These are phyloP conservation scores for Leccinum longicurvipes DNA, from an alignment of 768 basidiomycete species.

Conservation along the genomic window DNA sequence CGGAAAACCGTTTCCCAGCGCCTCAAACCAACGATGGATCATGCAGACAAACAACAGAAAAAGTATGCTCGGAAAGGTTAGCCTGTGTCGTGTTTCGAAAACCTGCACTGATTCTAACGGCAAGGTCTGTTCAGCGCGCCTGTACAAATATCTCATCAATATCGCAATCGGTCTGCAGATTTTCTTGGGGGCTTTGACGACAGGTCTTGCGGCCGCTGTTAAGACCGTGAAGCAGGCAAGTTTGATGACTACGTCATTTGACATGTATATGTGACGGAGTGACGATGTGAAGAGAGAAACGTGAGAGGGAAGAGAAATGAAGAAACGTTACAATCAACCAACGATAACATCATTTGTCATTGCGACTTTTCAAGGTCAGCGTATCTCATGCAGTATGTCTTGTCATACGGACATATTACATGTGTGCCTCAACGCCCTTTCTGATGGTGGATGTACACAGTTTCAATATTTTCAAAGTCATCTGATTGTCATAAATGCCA, in stretches of 20 bases:
- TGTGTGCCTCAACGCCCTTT: too few species aligned
- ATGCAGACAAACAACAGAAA: conserved; percentile 43
- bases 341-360: too few species aligned
- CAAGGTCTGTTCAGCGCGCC: not conserved
- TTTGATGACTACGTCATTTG: not conserved
- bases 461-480: too few species aligned
- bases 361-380: too few species aligned
- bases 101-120: conserved; percentile 10
- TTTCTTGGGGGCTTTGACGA: conserved; percentile 62
- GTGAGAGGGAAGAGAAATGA: too few species aligned
- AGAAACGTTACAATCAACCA: too few species aligned
- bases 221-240: conserved; percentile 40
- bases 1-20: conserved; percentile 45
- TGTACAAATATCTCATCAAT: conserved; percentile 35
- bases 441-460: too few species aligned
- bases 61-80: conserved; percentile 48
- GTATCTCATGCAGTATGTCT: too few species aligned
- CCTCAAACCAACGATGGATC: conserved; percentile 48
- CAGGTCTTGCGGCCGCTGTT: conserved; percentile 53
- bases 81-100: not conserved
- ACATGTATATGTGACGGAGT: too few species aligned
- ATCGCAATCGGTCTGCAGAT: conserved; percentile 62
- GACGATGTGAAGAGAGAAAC: too few species aligned
- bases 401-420: too few species aligned
- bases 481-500: too few species aligned